phyloP scores from a whole-genome alignment of 495 filamentous ascomycete species.

The Melanomma pulvis-pyrius region DNA sequence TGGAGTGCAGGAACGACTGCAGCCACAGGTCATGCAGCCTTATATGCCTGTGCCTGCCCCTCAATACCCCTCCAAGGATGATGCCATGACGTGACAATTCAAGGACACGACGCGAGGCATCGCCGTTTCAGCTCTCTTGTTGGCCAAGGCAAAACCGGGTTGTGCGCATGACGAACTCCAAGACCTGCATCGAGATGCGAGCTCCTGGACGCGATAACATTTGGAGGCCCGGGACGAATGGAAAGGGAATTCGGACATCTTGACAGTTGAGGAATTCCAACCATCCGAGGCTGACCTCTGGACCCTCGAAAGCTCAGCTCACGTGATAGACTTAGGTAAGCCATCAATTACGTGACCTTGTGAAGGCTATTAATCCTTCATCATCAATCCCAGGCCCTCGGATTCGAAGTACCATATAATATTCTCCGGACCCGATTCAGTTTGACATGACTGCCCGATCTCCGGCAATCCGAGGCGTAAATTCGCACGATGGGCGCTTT shows the following conservation, averaged over 20 bases:
- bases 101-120: constrained; percentile 11
- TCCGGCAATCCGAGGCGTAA: constrained; percentile 30
- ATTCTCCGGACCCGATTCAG: background rate
- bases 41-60: constrained; percentile 24
- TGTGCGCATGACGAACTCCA: background rate
- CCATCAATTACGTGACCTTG: background rate
- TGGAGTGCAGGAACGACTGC: background rate
- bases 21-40: constrained; percentile 6
- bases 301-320: too few relatives aligned
- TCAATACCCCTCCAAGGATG: constrained; percentile 18
- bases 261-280: too few relatives aligned
- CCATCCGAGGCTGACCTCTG: too few relatives aligned
- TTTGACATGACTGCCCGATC: constrained; percentile 1
- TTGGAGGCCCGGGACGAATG: background rate
- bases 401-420: background rate
- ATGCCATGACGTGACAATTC: constrained; percentile 16
- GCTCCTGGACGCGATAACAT: background rate
- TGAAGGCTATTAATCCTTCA: background rate
- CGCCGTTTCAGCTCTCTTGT: constrained; percentile 18
- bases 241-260: too few relatives aligned
- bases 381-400: background rate
- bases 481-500: constrained; percentile 2
- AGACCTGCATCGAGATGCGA: background rate
- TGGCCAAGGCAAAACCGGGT: background rate
- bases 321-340: background rate